Base-by-base conservation (phyloP, 768 basidiomycete genomes). In the Royoungia palumana region DNA sequence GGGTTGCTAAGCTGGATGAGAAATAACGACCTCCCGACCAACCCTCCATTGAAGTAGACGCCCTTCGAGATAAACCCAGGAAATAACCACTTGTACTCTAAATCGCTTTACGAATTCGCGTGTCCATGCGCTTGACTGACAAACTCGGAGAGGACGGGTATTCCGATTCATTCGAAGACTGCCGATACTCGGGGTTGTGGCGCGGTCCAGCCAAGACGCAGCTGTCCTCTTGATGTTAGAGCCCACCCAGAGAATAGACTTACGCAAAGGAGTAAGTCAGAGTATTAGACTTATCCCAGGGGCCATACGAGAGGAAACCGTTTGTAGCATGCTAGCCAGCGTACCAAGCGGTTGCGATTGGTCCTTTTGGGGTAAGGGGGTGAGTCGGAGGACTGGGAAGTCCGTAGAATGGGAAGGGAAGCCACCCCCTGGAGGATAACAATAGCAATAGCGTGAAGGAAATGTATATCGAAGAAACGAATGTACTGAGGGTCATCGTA, bases 201-300 rank as follows among this genome's bases (percentile, higher is more conserved):
- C 28, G 4, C 75, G 75, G 38, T 27, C 21, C 25, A 3, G 11
- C 13, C 17, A 49, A 28, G 8, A 13, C 24, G 38, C 41, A 59
- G 27, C 3, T 35, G 13, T 13, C 36, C 17, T 11, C 13, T 25
- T 21, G 21, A 32, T 35, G 14, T 20, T 21, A 16, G 12, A n/a
- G 19, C 4, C 13, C 28, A 21, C 20, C 21, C 14, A 14, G 34
- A 28, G 22, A 32, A 21, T 13, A 14, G 19, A 63, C 75, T 66
- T 56, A 73, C 75, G 82, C 86, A 54, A 88, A 89, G 0, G 86
- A 73, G 64, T 86, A 88, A 13, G 77, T 80, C 39, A 86, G 48
- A 14, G 79, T 74, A n/a, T 78, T 86, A 63, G 87, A 89, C 66
- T 85, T 87, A n/a, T 69, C 66, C 86, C 87, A 89, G 52, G 72